These are phyloP conservation scores for Chlorella sorokiniana DNA, from an alignment of 139 green algal species.

Conservation along the genomic window DNA sequence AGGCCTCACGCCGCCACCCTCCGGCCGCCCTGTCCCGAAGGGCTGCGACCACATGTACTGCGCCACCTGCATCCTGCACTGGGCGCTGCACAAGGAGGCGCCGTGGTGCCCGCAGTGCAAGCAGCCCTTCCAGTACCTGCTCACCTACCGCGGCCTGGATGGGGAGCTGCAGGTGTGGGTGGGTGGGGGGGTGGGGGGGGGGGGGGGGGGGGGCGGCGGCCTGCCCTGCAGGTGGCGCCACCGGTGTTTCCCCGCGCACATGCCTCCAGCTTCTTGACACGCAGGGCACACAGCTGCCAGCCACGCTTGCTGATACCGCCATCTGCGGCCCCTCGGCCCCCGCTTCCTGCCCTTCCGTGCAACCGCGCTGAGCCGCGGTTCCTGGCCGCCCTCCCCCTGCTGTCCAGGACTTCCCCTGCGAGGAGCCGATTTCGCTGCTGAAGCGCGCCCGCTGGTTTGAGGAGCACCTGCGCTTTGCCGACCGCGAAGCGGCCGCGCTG, in stretches of 20 bases:
- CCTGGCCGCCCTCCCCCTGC: background rate
- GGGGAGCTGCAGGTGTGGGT: slow-evolving; percentile 61
- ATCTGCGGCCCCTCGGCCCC: background rate
- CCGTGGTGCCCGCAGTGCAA: slow-evolving; percentile 82
- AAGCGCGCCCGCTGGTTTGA: slow-evolving; percentile 82
- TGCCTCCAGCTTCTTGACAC: too few species aligned
- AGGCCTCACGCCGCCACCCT: background rate
- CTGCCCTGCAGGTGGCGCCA: too few species aligned
- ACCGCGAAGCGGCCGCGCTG: background rate
- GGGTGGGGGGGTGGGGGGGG: too few species aligned
- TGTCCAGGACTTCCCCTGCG: slow-evolving; percentile 73
- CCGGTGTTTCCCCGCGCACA: too few species aligned
- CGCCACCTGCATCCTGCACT: slow-evolving; percentile 81
- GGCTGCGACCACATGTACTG: slow-evolving; percentile 36
- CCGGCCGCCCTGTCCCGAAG: background rate
- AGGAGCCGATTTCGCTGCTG: slow-evolving; percentile 84
- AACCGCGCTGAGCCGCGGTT: background rate
- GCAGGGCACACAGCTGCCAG: too few species aligned
- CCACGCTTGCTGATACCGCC: too few species aligned
- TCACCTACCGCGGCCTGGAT: slow-evolving; percentile 74
- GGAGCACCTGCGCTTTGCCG: slow-evolving; percentile 36
- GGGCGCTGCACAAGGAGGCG: slow-evolving; percentile 69
- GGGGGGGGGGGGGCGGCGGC: too few species aligned
- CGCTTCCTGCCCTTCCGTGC: background rate
- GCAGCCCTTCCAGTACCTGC: slow-evolving; percentile 58